Evolutionary conservation across 495 filamentous ascomycete species (phyloP), one percentile per base, ranked within the genome.

Genomic region (Penicillium tannophilum): DNA sequence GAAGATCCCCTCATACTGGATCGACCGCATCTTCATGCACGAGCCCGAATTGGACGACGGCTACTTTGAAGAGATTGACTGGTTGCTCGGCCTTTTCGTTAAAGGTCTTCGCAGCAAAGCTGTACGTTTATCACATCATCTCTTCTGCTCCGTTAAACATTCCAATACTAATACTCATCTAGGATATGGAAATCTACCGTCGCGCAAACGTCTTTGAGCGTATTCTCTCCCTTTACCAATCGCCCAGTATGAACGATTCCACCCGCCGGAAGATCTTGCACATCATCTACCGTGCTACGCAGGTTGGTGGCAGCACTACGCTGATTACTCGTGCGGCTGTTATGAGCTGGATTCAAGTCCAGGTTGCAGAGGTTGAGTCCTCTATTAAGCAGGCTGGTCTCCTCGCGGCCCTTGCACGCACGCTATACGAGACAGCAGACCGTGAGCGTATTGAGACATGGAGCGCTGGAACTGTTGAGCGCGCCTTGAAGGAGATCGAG

Each of bases 171-270:
- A 64, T 24, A 31, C 44, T 1, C 20, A 47, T 48, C 17, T 48
- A 86, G 75, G 94, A 98, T 66, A 80, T 97, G 71, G 84, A 88
- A 17, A 79, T 94, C n/a, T 94, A 93, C 72, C 88, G 92, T 54
- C 86, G 86, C 50, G 83, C 88, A 42, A 86, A 88, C 47, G 80
- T 95, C 11, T 88, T 97, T 56, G 92, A 96, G 72, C 83, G 86
- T 52, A 65, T 96, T 23, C 82, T 97, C 42, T 82, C 84, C 2
- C 74, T 93, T 46, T 90, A 89, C 53, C 80, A 77, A 43, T 90
- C 88, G 9, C 83, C 88, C 0, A 86, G 85, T 52, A 77, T 89
- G 59, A 74, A 81, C 20, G 72, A 78, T 14, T 75, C 79, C 16
- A 72, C 86, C 19, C 84, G 84, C 62, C 84, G 84, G 44, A 89